Base-by-base conservation (phyloP, 2,329 filamentous ascomycete species). In the Pseudohalonectria lignicola region DNA sequence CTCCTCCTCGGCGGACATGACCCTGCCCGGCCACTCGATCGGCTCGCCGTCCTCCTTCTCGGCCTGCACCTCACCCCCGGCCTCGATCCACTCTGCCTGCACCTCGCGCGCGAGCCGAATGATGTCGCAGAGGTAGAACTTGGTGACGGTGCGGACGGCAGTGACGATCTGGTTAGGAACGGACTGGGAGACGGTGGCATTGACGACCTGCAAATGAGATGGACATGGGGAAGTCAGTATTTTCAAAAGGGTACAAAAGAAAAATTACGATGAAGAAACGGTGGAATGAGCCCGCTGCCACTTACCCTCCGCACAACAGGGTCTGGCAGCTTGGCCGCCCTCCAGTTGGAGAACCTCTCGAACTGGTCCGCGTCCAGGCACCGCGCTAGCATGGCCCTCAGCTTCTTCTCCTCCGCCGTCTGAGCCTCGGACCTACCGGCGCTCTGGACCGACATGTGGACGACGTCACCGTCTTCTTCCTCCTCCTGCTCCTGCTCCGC, bases 101-200 rank as follows among this genome's bases (percentile, higher is more conserved):
- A 87, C 72, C 31, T 73, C 69, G 37, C 82, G 71, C 9, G 84
- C 82, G 35, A 69, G 64, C 54, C 86, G 82, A 44, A 88, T 80
- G 34, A 90, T 67, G 44, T 86, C 79, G 37, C 82, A 83, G 4
- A 83, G 73, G 53, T 85, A 87, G 43, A 85, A 69, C 58, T 90
- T 90, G 34, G 80, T 77, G 16, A 85, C 82, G 0, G 79, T 76
- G 35, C 78, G 79, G 51, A 88, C 80, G n/a, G 81, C 79, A 17
- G 82, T 76, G 43, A 84, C 79, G 36, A 87, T 80, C 48, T 75
- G 81, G 16, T 74, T 68, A 0, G 82, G 81, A 0, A 86, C 83
- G 2, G 81, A 86, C 54, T 88, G 84, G 0, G 81, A 86, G 8
- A 87, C 79, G 2, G 83, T 86, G 41, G 83, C 81, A 51, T 88